Percentiles rank a stretch among this genome's conserved stretches.
Conservation (phyloP, 1,139 yeast genomes). For the Magnusiomyces sp. region DNA sequence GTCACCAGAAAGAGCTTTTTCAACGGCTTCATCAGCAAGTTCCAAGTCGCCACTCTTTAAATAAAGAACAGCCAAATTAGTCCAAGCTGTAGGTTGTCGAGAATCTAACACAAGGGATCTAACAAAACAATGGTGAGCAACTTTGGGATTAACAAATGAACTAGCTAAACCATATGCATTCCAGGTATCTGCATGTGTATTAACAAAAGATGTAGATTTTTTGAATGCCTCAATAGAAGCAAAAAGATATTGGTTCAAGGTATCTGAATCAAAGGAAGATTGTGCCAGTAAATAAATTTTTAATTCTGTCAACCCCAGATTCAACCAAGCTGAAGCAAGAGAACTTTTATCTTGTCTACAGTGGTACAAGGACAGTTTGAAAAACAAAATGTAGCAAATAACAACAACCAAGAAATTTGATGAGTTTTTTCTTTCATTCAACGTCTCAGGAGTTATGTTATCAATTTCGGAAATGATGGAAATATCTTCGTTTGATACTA, state of each 20-base stretch:
- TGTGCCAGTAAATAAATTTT: constrained; percentile 37
- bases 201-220: constrained; percentile 62
- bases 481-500: constrained; percentile 13
- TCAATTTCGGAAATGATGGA: constrained; percentile 11
- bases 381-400: constrained; percentile 16
- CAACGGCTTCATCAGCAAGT: constrained; percentile 65
- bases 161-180: constrained; percentile 68
- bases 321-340: constrained; percentile 52
- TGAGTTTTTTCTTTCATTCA: constrained; percentile 10
- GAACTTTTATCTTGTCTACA: constrained; percentile 26
- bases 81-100: constrained; percentile 66
- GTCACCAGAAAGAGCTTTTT: constrained; percentile 69
- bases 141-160: constrained; percentile 51
- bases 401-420: background rate
- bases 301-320: constrained; percentile 60
- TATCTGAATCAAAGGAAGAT: constrained; percentile 18
- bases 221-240: constrained; percentile 51
- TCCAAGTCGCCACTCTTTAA: constrained; percentile 58
- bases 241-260: constrained; percentile 30
- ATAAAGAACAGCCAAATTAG: constrained; percentile 72
- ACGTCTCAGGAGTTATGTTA: constrained; percentile 12
- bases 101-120: constrained; percentile 67
- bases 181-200: constrained; percentile 70
- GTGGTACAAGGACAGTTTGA: constrained; percentile 27
- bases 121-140: constrained; percentile 88